Percentiles rank a stretch among this genome's conserved stretches.
phyloP scores from a whole-genome alignment of 768 basidiomycete species.

The Rhodotorula graminis region DNA sequence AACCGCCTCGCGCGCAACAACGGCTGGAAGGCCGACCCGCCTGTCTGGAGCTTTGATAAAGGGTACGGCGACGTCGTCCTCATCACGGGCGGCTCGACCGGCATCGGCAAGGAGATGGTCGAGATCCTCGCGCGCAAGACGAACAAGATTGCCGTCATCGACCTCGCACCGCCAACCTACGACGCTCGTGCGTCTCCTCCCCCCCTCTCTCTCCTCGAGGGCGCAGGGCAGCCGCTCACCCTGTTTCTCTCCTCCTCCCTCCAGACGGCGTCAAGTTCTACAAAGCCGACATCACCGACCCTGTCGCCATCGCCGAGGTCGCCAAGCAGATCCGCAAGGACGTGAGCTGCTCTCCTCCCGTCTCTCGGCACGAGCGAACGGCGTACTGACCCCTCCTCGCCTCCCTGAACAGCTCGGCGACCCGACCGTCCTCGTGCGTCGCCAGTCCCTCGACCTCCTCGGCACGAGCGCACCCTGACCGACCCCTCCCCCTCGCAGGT shows the following conservation, averaged over 20 bases:
- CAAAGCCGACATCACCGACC: constrained; percentile 31
- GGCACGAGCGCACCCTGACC: neutral
- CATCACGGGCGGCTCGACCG: constrained; percentile 32
- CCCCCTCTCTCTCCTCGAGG: accelerated
- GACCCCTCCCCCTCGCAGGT: neutral
- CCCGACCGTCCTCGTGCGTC: constrained; percentile 24
- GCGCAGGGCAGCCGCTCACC: too few relatives aligned
- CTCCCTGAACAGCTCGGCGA: constrained; percentile 19
- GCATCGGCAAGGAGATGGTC: constrained; percentile 34
- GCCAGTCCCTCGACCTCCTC: neutral
- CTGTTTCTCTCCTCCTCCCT: neutral
- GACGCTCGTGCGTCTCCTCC: constrained; percentile 4
- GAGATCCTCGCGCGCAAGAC: constrained; percentile 25
- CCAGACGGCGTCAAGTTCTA: constrained; percentile 23
- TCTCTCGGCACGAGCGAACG: too few relatives aligned
- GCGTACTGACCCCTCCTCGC: neutral
- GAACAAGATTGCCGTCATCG: constrained; percentile 28
- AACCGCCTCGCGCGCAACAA: constrained; percentile 23
- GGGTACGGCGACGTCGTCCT: constrained; percentile 31
- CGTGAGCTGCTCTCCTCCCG: neutral
- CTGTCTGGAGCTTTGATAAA: constrained; percentile 9
- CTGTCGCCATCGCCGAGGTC: constrained; percentile 21
- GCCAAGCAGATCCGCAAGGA: constrained; percentile 26
- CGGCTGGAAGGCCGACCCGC: constrained; percentile 29
- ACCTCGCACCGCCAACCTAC: constrained; percentile 27